phyloP scores from a whole-genome alignment of 768 basidiomycete species.

The Paxillus ammoniavirescens region DNA sequence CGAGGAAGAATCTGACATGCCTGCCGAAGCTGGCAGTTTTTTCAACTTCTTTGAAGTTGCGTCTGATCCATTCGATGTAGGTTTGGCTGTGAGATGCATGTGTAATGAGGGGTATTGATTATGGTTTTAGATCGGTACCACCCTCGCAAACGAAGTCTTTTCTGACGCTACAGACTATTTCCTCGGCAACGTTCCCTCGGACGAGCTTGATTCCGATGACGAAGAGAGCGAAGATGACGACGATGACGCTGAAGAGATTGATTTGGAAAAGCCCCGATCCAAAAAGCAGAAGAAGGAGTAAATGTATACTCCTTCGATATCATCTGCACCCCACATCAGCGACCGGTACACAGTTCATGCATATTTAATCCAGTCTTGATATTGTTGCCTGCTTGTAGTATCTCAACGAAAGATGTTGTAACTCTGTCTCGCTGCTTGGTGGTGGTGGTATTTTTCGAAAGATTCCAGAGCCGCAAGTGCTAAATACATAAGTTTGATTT shows the following conservation, averaged over 20 bases:
- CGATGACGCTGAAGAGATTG: conserved; percentile 83
- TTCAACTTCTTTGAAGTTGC: conserved; percentile 83
- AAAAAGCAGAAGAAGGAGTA: conserved; percentile 63
- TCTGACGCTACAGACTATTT: conserved; percentile 81
- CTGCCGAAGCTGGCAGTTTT: conserved; percentile 75
- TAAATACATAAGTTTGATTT: too few relatives aligned
- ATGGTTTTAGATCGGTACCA: conserved; percentile 57
- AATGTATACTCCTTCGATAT: conserved; percentile 13
- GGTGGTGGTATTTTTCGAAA: not conserved
- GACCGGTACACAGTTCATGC: conserved; percentile 10
- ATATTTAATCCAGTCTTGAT: conserved; percentile 29
- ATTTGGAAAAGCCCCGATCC: conserved; percentile 77
- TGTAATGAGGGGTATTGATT: conserved; percentile 6
- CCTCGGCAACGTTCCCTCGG: conserved; percentile 61
- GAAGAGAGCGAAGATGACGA: conserved; percentile 71
- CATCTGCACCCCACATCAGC: conserved; percentile 7
- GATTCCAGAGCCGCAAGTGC: too few relatives aligned
- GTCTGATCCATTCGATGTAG: conserved; percentile 66
- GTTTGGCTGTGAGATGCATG: conserved; percentile 17
- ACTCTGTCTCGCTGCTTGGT: not conserved
- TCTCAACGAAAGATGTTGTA: not conserved
- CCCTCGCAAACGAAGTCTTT: conserved; percentile 77
- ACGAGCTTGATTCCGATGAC: conserved; percentile 63
- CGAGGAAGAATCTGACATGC: conserved; percentile 55
- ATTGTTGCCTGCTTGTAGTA: conserved; percentile 7